Evolutionary conservation across 345 rosid genomes (phyloP).

Genomic region (Heritiera littoralis): DNA sequence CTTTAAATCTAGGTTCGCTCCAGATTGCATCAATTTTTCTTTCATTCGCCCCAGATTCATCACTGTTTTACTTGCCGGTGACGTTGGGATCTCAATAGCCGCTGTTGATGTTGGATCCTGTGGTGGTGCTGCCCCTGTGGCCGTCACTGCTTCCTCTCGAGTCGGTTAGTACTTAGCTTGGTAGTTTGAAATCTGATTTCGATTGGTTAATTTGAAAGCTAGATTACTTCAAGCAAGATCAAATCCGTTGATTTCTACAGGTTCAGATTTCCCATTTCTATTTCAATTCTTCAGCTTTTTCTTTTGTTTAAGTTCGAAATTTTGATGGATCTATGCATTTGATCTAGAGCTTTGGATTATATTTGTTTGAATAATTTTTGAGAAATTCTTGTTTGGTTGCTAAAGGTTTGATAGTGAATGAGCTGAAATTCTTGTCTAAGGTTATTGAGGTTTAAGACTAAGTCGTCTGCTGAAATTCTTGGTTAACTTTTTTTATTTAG

Average conservation of each 20-base stretch:
- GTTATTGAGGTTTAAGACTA: too few relatives aligned
- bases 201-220: slow-evolving; percentile 29
- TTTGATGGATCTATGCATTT: slow-evolving; percentile 8
- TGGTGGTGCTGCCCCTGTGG: too few relatives aligned
- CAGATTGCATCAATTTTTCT: too few relatives aligned
- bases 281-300: neutral
- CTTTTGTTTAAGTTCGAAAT: slow-evolving; percentile 14
- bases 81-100: too few relatives aligned
- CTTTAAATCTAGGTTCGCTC: too few relatives aligned
- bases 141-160: too few relatives aligned
- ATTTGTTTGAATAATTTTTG: neutral
- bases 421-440: slow-evolving; percentile 22
- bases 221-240: slow-evolving; percentile 66
- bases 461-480: neutral
- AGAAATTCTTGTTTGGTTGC: neutral
- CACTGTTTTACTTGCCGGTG: too few relatives aligned
- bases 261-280: slow-evolving; percentile 6
- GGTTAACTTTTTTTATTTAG: neutral
- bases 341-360: neutral
- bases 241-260: slow-evolving; percentile 57
- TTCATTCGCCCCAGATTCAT: too few relatives aligned
- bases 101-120: too few relatives aligned
- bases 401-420: neutral
- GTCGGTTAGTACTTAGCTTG: too few relatives aligned
- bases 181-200: neutral